Base-by-base conservation (phyloP, 495 filamentous ascomycete species). In the Cenococcum geophilum region DNA sequence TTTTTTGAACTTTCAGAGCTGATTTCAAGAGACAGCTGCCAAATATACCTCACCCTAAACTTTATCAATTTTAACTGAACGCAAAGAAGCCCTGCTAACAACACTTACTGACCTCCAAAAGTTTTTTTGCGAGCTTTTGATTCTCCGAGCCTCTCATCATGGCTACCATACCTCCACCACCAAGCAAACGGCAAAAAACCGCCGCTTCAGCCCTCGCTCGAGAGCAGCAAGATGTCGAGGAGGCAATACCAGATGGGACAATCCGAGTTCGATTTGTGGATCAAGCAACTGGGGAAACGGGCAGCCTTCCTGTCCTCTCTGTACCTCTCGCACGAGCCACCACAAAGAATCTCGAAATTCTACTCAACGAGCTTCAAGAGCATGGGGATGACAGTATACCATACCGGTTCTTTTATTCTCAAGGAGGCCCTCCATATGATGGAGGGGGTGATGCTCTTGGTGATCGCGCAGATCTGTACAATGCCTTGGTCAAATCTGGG, bases 231-330 rank as follows among this genome's bases (percentile, higher is more conserved):
- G 85, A 92, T 73, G 81, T 92, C 23, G 54, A 57, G 59, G 74
- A 87, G 6, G 78, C 82, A 32, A 80, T 80, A 57, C 86, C 88
- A 1, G 79, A 82, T 57, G 82, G 90, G 69, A 89, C 83, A 59
- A 81, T 96, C 58, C 87, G 91, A 66, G 81, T 95, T 48, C 89
- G 91, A 67, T 93, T 99, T 71, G 79, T 87, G 72, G 95, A 97
- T 72, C 84, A 88, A 70, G 86, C 89, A 56, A 89, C 86, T 14
- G 86, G 86, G 66, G 76, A 78, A 72, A 76, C 76, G 57, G 85
- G 77, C 57, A 87, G 77, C 73, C 87, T 79, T 51, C 83, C 87
- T 18, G 85, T 96, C 61, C 58, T 68, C 43, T 83, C 89, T 50
- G 84, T 97, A 25, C 85, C 91, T 35, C 83, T 97, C 58, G 88